Evolutionary conservation across 2,329 filamentous ascomycete species (phyloP).

Genomic region (Beauveria sp.): DNA sequence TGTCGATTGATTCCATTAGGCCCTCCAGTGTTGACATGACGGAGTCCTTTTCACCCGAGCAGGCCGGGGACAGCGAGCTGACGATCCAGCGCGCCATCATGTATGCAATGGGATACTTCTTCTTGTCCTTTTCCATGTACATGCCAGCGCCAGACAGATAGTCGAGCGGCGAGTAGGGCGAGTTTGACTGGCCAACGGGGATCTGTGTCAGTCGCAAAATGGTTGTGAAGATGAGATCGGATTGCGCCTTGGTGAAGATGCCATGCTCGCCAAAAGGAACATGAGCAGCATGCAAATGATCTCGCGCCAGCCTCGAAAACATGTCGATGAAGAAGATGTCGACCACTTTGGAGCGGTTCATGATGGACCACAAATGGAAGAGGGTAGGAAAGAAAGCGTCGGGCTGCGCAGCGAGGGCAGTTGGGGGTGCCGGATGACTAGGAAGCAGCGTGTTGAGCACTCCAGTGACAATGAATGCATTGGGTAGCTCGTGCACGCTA

Average conservation of each 20-base stretch:
- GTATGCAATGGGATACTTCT: slow-evolving; percentile 87
- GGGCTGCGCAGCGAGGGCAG: slow-evolving; percentile 69
- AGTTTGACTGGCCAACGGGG: slow-evolving; percentile 90
- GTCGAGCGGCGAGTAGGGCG: slow-evolving; percentile 82
- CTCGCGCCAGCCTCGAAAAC: slow-evolving; percentile 77
- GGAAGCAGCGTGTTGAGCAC: slow-evolving; percentile 82
- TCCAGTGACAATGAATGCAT: slow-evolving; percentile 87
- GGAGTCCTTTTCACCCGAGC: slow-evolving; percentile 68
- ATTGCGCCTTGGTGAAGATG: slow-evolving; percentile 88
- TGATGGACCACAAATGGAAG: slow-evolving; percentile 92
- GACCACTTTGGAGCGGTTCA: slow-evolving; percentile 80
- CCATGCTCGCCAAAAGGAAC: slow-evolving; percentile 79
- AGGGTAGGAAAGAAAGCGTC: slow-evolving; percentile 86
- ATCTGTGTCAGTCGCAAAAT: slow-evolving; percentile 87
- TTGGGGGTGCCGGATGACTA: slow-evolving; percentile 67
- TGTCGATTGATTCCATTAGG: slow-evolving; percentile 89
- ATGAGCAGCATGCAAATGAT: slow-evolving; percentile 67
- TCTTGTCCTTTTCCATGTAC: slow-evolving; percentile 84
- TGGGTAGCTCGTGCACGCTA: slow-evolving; percentile 85
- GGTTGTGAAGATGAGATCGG: slow-evolving; percentile 85
- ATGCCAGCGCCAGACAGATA: slow-evolving; percentile 74
- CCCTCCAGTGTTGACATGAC: slow-evolving; percentile 81
- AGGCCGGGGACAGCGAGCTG: slow-evolving; percentile 83
- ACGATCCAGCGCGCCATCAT: slow-evolving; percentile 90
- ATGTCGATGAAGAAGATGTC: slow-evolving; percentile 86